phyloP scores from a whole-genome alignment of 192 early-diverging fungal genomes.

The Pilobolus umbonatus region DNA sequence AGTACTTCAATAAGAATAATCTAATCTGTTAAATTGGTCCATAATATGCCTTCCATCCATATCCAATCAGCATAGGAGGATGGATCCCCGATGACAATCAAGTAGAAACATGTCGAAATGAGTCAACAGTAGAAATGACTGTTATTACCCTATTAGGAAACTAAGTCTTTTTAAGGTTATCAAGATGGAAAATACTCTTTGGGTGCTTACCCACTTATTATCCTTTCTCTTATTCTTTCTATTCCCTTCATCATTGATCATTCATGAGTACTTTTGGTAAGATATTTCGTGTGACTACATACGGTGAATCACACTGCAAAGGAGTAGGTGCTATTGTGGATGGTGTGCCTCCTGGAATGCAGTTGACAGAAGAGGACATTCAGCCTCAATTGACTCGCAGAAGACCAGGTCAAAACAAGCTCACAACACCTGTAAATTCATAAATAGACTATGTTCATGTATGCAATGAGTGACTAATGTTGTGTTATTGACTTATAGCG shows the following conservation, averaged over 20 bases:
- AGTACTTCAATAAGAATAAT: too few relatives aligned
- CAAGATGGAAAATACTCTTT: too few relatives aligned
- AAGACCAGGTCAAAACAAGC: slow-evolving; percentile 90
- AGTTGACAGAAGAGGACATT: slow-evolving; percentile 84
- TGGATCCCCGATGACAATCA: too few relatives aligned
- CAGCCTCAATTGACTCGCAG: slow-evolving; percentile 90
- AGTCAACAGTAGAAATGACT: too few relatives aligned
- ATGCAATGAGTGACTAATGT: neutral
- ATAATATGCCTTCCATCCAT: too few relatives aligned
- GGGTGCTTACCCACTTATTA: too few relatives aligned
- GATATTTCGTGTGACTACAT: slow-evolving; percentile 86
- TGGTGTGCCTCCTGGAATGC: slow-evolving; percentile 92
- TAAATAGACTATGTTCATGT: neutral
- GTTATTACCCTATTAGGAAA: too few relatives aligned
- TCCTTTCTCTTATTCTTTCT: neutral
- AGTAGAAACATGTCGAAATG: too few relatives aligned
- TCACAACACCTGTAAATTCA: slow-evolving; percentile 84
- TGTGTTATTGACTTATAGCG: slow-evolving; percentile 43
- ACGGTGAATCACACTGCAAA: slow-evolving; percentile 98
- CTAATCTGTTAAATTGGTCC: too few relatives aligned
- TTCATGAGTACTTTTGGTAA: slow-evolving; percentile 82
- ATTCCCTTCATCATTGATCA: neutral
- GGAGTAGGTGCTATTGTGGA: slow-evolving; percentile 96
- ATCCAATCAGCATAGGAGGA: too few relatives aligned
- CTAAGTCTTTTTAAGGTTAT: too few relatives aligned